phyloP scores from a whole-genome alignment of 2,329 filamentous ascomycete genomes.

The Rachicladosporium sp. region DNA sequence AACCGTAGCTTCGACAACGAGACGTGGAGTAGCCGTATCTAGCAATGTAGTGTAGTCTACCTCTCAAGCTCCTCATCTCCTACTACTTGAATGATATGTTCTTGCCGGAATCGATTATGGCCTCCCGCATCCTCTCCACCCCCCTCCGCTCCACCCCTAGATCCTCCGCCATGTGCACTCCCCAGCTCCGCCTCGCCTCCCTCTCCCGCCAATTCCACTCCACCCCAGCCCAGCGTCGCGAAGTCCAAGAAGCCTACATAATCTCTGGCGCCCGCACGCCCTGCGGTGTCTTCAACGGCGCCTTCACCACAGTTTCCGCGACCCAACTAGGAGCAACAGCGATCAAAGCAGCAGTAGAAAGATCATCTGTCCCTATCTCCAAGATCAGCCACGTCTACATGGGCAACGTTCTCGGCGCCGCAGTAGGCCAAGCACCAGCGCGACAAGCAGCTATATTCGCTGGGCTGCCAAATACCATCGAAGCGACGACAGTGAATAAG shows the following conservation, averaged over 20 bases:
- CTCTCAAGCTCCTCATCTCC: too few species aligned
- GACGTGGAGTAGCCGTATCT: too few species aligned
- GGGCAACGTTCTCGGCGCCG: constrained; percentile 83
- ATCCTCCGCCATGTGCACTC: neutral
- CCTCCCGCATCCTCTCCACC: neutral
- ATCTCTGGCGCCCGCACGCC: constrained; percentile 81
- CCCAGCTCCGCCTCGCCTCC: constrained; percentile 2
- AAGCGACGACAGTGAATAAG: constrained; percentile 93
- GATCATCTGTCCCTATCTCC: constrained; percentile 67
- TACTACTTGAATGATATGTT: too few species aligned
- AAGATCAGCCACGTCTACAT: constrained; percentile 91
- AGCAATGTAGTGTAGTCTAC: too few species aligned
- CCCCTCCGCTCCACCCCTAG: neutral
- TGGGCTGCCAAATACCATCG: constrained; percentile 65
- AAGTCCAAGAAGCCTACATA: constrained; percentile 88
- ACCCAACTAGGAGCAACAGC: constrained; percentile 81
- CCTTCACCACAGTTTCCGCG: constrained; percentile 69
- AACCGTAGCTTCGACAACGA: too few species aligned
- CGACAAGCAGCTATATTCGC: constrained; percentile 84
- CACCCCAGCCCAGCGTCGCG: constrained; percentile 39
- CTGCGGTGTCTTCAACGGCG: constrained; percentile 92
- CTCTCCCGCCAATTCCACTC: constrained; percentile 34
- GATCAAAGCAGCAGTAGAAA: constrained; percentile 81
- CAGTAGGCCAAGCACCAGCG: constrained; percentile 79
- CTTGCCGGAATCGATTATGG: too few species aligned